Evolutionary conservation across 495 filamentous ascomycete species (phyloP).

Genomic region (Rhypophila decipiens): DNA sequence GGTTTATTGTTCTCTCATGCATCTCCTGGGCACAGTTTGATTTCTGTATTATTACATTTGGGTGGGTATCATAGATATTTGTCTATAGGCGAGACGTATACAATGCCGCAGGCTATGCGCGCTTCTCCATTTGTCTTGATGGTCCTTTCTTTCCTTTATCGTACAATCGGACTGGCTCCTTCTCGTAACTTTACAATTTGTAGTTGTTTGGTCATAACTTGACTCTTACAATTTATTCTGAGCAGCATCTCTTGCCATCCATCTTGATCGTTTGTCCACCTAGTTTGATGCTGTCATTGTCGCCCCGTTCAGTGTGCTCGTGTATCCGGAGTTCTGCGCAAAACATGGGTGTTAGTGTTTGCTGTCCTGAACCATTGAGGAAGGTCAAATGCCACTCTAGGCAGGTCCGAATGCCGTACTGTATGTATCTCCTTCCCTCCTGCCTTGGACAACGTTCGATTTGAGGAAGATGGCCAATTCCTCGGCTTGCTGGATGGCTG

Average conservation of each 20-base stretch:
- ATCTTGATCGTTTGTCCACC: conserved; percentile 35
- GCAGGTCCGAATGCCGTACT: no score
- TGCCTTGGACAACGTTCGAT: conserved; percentile 85
- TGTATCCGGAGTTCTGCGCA: conserved; percentile 74
- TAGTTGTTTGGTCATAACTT: no score
- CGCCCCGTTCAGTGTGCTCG: conserved; percentile 80
- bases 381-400: no score
- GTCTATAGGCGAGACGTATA: no score
- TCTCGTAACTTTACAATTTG: not conserved
- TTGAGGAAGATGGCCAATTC: conserved; percentile 75
- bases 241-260: conserved; percentile 40
- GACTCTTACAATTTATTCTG: no score
- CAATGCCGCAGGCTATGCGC: no score
- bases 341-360: no score
- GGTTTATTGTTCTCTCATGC: conserved; percentile 7
- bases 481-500: conserved; percentile 66
- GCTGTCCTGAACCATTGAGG: no score
- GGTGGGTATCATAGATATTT: conserved; percentile 27
- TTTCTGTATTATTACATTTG: conserved; percentile 17
- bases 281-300: conserved; percentile 80
- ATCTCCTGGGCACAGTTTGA: conserved; percentile 14
- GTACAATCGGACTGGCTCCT: not conserved
- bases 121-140: no score
- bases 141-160: not conserved
- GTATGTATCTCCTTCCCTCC: conserved; percentile 54